These are phyloP conservation scores for Cryoendolithus antarcticus DNA, from an alignment of 2,329 filamentous ascomycete species.

Conservation along the genomic window DNA sequence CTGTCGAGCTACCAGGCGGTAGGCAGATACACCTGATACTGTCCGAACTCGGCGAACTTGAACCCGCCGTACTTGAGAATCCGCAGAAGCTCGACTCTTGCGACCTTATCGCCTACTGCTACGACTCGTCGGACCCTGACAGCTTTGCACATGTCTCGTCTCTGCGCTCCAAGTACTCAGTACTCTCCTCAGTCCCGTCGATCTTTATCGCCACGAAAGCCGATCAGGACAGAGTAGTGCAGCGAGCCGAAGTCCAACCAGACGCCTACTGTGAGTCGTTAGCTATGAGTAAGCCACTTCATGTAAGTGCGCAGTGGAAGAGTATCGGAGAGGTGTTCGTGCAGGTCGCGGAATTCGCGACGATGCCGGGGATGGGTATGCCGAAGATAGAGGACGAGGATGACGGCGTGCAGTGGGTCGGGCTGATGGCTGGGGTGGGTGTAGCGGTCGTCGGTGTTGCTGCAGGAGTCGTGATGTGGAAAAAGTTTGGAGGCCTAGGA, in stretches of 20 bases:
- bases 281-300: slow-evolving; percentile 81
- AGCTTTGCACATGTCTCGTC: slow-evolving; percentile 86
- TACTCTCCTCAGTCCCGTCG: slow-evolving; percentile 77
- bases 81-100: slow-evolving; percentile 79
- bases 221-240: slow-evolving; percentile 92
- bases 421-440: slow-evolving; percentile 3
- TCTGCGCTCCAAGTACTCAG: slow-evolving; percentile 64
- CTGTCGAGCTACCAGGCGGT: slow-evolving; percentile 85
- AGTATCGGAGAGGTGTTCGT: slow-evolving; percentile 93
- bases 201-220: slow-evolving; percentile 92
- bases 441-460: slow-evolving; percentile 5
- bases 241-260: slow-evolving; percentile 78
- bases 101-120: slow-evolving; percentile 88
- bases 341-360: slow-evolving; percentile 77
- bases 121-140: slow-evolving; percentile 93
- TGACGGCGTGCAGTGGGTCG: slow-evolving; percentile 16
- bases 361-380: slow-evolving; percentile 76
- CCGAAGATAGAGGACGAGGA: slow-evolving; percentile 78
- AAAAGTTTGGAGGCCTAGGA: slow-evolving; percentile 1
- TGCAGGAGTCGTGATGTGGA: slow-evolving; percentile 5
- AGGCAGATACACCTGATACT: slow-evolving; percentile 96
- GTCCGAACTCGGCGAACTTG: slow-evolving; percentile 89
- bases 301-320: slow-evolving; percentile 89
- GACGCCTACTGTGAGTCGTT: slow-evolving; percentile 78
- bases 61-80: slow-evolving; percentile 89